Conservation (phyloP, 1,139 yeast species). For the Candida pseudoviswanathii region DNA sequence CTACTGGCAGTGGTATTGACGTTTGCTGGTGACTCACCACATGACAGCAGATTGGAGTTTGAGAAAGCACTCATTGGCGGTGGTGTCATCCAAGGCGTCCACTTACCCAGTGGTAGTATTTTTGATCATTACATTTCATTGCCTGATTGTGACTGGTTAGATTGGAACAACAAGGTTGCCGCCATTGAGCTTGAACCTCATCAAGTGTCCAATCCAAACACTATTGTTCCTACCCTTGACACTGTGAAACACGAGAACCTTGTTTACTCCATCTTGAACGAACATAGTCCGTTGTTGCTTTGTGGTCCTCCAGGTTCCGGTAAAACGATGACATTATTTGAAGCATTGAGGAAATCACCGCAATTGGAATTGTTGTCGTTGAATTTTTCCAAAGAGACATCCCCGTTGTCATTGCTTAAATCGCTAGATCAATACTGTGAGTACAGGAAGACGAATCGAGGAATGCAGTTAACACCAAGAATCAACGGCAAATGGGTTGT, state of each 20-base stretch:
- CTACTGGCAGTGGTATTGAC: slow-evolving; percentile 64
- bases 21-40: slow-evolving; percentile 60
- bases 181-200: slow-evolving; percentile 59
- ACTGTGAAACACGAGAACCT: slow-evolving; percentile 69
- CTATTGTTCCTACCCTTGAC: slow-evolving; percentile 79
- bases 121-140: slow-evolving; percentile 51
- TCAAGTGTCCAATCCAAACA: slow-evolving; percentile 61
- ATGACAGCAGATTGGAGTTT: slow-evolving; percentile 43
- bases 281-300: slow-evolving; percentile 64
- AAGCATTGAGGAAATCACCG: slow-evolving; percentile 62
- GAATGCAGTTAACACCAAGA: slow-evolving; percentile 60
- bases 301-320: slow-evolving; percentile 99
- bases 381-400: slow-evolving; percentile 84
- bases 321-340: slow-evolving; percentile 86
- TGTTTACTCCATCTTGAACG: slow-evolving; percentile 57
- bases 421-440: slow-evolving; percentile 75
- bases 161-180: slow-evolving; percentile 49
- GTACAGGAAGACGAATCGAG: slow-evolving; percentile 55
- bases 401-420: slow-evolving; percentile 61
- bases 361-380: slow-evolving; percentile 64
- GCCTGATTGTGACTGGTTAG: slow-evolving; percentile 53
- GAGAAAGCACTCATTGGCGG: slow-evolving; percentile 29
- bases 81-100: slow-evolving; percentile 19
- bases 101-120: slow-evolving; percentile 15
- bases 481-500: slow-evolving; percentile 73